Base-by-base conservation (phyloP, 73 alveolate genomes). In the Tetrahymena thermophila region DNA sequence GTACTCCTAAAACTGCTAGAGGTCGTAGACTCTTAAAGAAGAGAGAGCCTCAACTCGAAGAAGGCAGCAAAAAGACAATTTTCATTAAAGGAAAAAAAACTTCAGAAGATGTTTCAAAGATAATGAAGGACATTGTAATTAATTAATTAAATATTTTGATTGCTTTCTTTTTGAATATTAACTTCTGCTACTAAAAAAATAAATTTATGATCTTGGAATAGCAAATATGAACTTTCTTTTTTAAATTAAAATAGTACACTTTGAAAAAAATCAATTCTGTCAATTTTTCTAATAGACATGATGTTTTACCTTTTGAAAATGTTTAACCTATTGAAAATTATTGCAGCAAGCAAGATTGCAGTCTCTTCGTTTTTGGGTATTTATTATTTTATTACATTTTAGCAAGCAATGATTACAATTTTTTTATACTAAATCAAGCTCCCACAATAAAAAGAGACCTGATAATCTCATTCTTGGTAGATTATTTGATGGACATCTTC, bases 401-500 rank as follows among this genome's bases (percentile, higher is more conserved):
- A 10, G 31, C 35, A n/a, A 19, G 35, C n/a, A 71, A 21, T 71
- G 31, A 28, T 71, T 28, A 17, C 1, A 57, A 35, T 34, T 93
- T 35, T 94, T 10, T 89, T 35, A 35, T 42, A 25, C 35, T 17
- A 85, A 17, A n/a, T n/a, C n/a, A n/a, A 96, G 96, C 96, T 93
- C 96, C 85, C 96, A 96, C 96, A 84, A 97, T 42, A 98, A 98
- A 96, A 98, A 98, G 96, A 96, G 98, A 84, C 99, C 99, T 25
- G 93, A 96, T 94, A 97, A 97, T 93, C 85, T 98, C 35, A 94
- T 96, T 34, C 55, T 98, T 43, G 99, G 99, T n/a, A 96, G 98
- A 42, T 35, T 95, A 34, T 97, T 95, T 94, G 98, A 98, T 84
- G 93, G 94, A 23, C 95, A 97, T 93, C 34, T 96, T 40, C 96